These are phyloP conservation scores for Avena insularis DNA, from an alignment of 176 grass and related monocot species.

Conservation along the genomic window DNA sequence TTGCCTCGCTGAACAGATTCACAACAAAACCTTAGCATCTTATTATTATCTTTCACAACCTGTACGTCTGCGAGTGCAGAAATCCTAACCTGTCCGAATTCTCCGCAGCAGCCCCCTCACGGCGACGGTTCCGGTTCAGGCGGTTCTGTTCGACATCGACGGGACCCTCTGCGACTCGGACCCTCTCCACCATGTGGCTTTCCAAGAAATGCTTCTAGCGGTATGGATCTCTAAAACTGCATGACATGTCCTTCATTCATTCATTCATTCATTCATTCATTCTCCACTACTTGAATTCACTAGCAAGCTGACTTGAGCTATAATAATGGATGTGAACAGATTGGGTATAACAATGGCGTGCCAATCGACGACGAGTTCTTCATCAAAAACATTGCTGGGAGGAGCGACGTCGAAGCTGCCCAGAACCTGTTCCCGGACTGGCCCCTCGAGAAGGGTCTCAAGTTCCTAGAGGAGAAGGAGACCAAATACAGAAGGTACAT, in stretches of 20 bases:
- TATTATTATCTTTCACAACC: too few relatives aligned
- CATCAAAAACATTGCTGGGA: conserved; percentile 93
- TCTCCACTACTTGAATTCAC: neutral
- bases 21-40: too few relatives aligned
- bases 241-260: neutral
- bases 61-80: too few relatives aligned
- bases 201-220: conserved; percentile 81
- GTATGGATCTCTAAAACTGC: conserved; percentile 23
- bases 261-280: neutral
- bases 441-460: too few relatives aligned
- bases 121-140: conserved; percentile 68
- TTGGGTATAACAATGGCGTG: conserved; percentile 93
- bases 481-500: too few relatives aligned
- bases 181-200: conserved; percentile 83
- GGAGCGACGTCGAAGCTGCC: conserved; percentile 57
- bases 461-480: too few relatives aligned
- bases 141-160: conserved; percentile 89
- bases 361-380: conserved; percentile 88
- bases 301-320: neutral
- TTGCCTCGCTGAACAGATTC: too few relatives aligned
- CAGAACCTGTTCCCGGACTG: too few relatives aligned
- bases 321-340: conserved; percentile 47
- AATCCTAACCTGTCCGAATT: neutral
- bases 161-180: conserved; percentile 92
- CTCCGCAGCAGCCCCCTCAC: conserved; percentile 54